Evolutionary conservation across 2,329 filamentous ascomycete species (phyloP).

Genomic region (Aspergillus flavus): DNA sequence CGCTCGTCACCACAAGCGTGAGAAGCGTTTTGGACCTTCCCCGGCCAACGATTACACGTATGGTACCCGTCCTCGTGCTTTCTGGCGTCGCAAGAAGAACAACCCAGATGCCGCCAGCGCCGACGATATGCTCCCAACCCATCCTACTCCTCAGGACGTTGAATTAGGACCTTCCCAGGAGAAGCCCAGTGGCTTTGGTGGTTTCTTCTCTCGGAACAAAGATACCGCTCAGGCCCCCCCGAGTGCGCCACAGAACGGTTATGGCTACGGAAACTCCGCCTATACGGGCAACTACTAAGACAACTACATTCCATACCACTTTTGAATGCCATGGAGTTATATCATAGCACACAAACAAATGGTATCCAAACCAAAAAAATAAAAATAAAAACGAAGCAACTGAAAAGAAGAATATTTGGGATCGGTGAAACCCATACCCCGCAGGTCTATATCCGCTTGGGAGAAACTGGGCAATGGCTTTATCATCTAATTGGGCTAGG

Average conservation of each 20-base stretch:
- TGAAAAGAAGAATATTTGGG: background rate
- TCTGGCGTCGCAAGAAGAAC: constrained; percentile 47
- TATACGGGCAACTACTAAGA: constrained; percentile 35
- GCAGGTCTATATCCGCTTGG: background rate
- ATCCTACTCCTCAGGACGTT: constrained; percentile 44
- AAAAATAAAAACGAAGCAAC: background rate
- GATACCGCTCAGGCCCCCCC: constrained; percentile 9
- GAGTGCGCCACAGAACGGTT: constrained; percentile 19
- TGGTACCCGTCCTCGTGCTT: constrained; percentile 50
- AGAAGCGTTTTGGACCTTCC: constrained; percentile 70
- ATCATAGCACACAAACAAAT: background rate
- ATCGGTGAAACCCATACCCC: background rate
- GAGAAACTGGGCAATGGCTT: background rate
- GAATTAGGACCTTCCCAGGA: constrained; percentile 28
- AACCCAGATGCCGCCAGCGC: constrained; percentile 36
- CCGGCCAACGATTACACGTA: constrained; percentile 70
- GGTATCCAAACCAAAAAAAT: background rate
- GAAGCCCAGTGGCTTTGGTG: constrained; percentile 17
- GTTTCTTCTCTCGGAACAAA: constrained; percentile 29
- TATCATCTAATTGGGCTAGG: background rate
- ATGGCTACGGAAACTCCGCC: constrained; percentile 35
- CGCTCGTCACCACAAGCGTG: constrained; percentile 70
- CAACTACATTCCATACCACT: background rate
- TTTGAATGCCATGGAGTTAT: background rate
- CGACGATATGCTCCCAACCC: constrained; percentile 41